Conservation (phyloP, 2,329 filamentous ascomycete genomes). For the Colletotrichum melonis region DNA sequence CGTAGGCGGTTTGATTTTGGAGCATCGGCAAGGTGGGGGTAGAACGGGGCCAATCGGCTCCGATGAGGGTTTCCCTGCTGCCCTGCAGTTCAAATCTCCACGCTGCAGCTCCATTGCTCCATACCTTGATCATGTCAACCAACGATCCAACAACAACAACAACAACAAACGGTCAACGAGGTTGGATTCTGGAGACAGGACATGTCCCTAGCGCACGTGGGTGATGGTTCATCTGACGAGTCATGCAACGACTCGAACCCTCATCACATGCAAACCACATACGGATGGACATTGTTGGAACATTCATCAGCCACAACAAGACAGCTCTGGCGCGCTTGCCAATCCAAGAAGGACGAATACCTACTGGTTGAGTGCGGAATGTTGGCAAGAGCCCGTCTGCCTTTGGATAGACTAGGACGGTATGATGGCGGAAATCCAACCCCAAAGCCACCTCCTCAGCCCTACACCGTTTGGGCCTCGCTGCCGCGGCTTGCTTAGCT, state of each 20-base stretch:
- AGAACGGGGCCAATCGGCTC: slow-evolving; percentile 1
- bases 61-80: slow-evolving; percentile 16
- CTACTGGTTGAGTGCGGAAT: too few species aligned
- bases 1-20: background rate
- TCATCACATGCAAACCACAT: background rate
- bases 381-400: too few species aligned
- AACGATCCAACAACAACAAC: background rate
- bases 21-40: background rate
- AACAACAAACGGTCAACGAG: background rate
- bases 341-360: background rate
- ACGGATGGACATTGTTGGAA: background rate
- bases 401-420: background rate
- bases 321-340: background rate
- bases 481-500: slow-evolving; percentile 5
- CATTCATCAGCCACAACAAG: background rate
- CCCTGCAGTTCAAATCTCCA: background rate
- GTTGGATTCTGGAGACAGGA: background rate
- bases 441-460: slow-evolving; percentile 24
- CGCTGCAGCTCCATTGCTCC: background rate
- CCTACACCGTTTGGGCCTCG: slow-evolving; percentile 32
- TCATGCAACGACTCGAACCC: background rate
- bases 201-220: background rate
- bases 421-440: slow-evolving; percentile 6
- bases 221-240: slow-evolving; percentile 6
- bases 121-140: background rate